These are phyloP conservation scores for Lasiodiplodia citricola DNA, from an alignment of 2,329 filamentous ascomycete species.

Conservation along the genomic window DNA sequence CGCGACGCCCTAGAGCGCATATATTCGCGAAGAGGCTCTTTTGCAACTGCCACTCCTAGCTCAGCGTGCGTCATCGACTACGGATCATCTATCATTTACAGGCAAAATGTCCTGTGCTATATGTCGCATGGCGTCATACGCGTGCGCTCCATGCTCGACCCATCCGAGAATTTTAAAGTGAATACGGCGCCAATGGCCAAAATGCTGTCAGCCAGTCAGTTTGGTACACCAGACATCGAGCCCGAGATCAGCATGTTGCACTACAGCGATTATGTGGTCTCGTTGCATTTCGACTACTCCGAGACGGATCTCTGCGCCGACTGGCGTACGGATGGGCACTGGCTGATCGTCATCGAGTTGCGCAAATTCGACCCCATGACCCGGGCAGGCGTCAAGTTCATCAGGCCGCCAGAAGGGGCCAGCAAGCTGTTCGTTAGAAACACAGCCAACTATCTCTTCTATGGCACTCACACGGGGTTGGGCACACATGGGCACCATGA, in stretches of 20 bases:
- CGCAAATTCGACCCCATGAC: constrained; percentile 26
- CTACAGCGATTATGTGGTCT: constrained; percentile 41
- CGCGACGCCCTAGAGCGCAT: constrained; percentile 63
- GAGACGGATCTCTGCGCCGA: not conserved
- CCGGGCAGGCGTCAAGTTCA: not conserved
- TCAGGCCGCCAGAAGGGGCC: constrained; percentile 26
- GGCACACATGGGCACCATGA: constrained; percentile 62
- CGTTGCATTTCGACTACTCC: constrained; percentile 33
- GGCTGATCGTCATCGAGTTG: constrained; percentile 30
- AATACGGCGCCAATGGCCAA: not conserved
- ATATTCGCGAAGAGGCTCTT: constrained; percentile 65
- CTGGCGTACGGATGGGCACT: constrained; percentile 1
- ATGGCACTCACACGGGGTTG: constrained; percentile 65
- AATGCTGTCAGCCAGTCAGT: not conserved
- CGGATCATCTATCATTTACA: constrained; percentile 67
- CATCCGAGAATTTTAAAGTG: not conserved
- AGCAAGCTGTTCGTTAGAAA: constrained; percentile 72
- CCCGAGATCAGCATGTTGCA: constrained; percentile 37
- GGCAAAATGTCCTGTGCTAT: constrained; percentile 69
- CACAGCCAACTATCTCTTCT: constrained; percentile 65
- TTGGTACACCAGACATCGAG: not conserved
- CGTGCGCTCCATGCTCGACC: not conserved
- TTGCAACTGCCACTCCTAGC: constrained; percentile 67
- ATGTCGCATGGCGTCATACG: constrained; percentile 37
- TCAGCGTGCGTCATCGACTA: constrained; percentile 64